A percentile compares a stretch with the other conserved stretches of the same genome.
phyloP scores from a whole-genome alignment of 257 asterid species.

The Catharanthus roseus region DNA sequence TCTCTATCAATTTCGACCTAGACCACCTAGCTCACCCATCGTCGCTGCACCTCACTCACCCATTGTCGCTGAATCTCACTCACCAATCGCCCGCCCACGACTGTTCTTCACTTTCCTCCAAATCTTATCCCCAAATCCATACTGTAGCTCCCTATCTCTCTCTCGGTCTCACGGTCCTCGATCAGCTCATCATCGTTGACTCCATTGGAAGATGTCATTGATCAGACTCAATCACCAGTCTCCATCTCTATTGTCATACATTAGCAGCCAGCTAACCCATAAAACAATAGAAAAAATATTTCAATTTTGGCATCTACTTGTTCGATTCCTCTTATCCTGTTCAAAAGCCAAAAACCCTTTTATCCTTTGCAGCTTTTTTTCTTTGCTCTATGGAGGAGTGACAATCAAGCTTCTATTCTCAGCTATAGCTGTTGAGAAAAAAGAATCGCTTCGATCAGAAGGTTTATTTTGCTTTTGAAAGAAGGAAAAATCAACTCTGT shows the following conservation, averaged over 20 bases:
- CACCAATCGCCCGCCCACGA: too few relatives aligned
- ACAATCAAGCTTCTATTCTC: conserved; percentile 6
- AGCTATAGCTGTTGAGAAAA: not conserved
- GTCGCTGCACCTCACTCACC: too few relatives aligned
- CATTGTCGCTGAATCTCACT: too few relatives aligned
- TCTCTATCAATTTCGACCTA: too few relatives aligned
- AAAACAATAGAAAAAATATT: conserved; percentile 4
- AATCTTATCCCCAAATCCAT: too few relatives aligned
- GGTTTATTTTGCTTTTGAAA: conserved; percentile 6
- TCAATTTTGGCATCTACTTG: conserved; percentile 9
- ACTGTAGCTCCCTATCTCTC: too few relatives aligned
- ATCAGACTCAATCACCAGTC: too few relatives aligned
- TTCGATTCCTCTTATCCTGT: not conserved
- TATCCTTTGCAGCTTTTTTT: not conserved
- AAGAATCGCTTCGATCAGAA: conserved; percentile 23
- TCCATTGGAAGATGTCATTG: too few relatives aligned
- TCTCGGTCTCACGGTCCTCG: too few relatives aligned
- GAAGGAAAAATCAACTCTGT: not conserved
- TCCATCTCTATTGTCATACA: not conserved
- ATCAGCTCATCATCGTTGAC: too few relatives aligned
- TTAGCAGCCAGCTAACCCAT: conserved; percentile 21
- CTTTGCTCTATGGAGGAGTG: not conserved
- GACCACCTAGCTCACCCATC: too few relatives aligned
- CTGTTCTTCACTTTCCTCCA: too few relatives aligned
- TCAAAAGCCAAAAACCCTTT: conserved; percentile 6